Evolutionary conservation across 352 stramenopile genomes (phyloP).

Genomic region (Phytophthora pisi): DNA sequence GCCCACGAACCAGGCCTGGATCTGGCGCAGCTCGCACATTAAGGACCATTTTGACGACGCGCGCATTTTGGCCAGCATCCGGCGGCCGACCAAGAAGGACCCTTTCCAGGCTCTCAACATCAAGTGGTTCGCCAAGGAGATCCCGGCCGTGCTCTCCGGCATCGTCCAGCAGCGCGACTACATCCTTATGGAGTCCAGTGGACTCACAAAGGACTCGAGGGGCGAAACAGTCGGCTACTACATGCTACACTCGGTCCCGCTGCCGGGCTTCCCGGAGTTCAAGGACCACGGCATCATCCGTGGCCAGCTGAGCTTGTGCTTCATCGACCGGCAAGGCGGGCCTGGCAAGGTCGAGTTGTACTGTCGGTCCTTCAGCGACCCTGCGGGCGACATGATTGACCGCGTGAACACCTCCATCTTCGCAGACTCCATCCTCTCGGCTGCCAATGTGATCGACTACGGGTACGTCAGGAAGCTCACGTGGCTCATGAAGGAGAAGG

Average conservation of each 20-base stretch:
- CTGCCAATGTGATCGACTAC: conserved; percentile 37
- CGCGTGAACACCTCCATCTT: conserved; percentile 23
- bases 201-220: conserved; percentile 27
- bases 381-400: conserved; percentile 32
- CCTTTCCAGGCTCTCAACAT: conserved; percentile 54
- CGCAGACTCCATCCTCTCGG: conserved; percentile 24
- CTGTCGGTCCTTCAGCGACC: conserved; percentile 46
- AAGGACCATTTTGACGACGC: conserved; percentile 56
- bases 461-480: conserved; percentile 54
- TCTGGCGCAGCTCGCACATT: conserved; percentile 49
- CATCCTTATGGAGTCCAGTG: conserved; percentile 26
- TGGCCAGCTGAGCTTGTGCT: conserved; percentile 45
- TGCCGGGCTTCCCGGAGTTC: conserved; percentile 31
- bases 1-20: conserved; percentile 49
- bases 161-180: conserved; percentile 55
- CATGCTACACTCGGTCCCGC: conserved; percentile 46
- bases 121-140: conserved; percentile 59
- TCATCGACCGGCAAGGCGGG: conserved; percentile 36
- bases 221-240: conserved; percentile 42
- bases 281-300: conserved; percentile 41
- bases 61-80: conserved; percentile 41
- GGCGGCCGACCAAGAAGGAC: conserved; percentile 37
- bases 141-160: conserved; percentile 22
- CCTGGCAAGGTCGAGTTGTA: conserved; percentile 43
- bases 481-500: conserved; percentile 41